Evolutionary conservation across 1,284 basidiomycete species (phyloP), one percentile per base, ranked within the genome.

Genomic region (Ustilago vetiveriae): DNA sequence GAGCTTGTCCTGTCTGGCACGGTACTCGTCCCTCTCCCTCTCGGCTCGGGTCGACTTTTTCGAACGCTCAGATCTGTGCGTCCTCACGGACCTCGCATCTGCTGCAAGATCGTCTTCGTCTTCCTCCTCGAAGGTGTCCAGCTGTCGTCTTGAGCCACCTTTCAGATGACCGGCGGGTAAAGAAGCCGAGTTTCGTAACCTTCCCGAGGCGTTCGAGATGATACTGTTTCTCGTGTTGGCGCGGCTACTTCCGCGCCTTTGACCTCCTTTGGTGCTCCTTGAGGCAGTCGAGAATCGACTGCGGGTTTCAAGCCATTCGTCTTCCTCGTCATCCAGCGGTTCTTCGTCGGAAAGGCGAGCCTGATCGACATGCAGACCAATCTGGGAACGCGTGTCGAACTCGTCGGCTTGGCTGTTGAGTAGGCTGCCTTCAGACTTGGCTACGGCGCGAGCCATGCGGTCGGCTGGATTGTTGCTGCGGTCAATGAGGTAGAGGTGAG

Each of bases 401-500:
- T 59, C 50, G 13, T 57, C 51, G 7, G 36, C 52, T 6, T 33
- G 24, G 17, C 47, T 44, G 14, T 39, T 35, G 32, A 62, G 50
- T 11, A 54, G 35, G 45, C 49, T 56, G 6, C 52, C 59, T 16
- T 72, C 63, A 17, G 49, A 54, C 36, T 60, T 63, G 42, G 64
- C 59, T 6, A 68, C 59, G 22, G 70, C 65, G n/a, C 70, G 60
- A 6, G 70, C 70, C 65, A 73, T 69, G 16, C 56, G 43, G 32
- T 70, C 68, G 3, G 75, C 73, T 2, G 76, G 76, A 39, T 78
- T 78, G 69, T 74, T 54, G 24, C 50, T 45, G 37, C 72, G 60
- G 27, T 76, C 76, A 38, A 78, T 76, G 27, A 76, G 70, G 54
- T 78, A 78, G 17, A 78, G 57, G 39, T 78, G 72, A 14, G 75